Conservation (phyloP, 441 rosid species). For the Arabidopsis hybrid region DNA sequence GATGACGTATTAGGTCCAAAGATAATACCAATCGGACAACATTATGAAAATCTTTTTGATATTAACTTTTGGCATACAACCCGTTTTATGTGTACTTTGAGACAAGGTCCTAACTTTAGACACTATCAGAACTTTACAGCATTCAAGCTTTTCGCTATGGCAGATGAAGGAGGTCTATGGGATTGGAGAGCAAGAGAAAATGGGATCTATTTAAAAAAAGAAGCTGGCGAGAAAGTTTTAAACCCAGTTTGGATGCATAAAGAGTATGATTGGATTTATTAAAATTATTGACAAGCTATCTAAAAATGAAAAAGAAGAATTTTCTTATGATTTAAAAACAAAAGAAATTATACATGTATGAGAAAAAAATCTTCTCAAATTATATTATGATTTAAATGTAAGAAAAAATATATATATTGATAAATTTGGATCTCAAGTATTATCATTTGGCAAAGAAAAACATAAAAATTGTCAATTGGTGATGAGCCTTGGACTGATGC, state of each 20-base stretch:
- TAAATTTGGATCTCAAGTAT: background rate
- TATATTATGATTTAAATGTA: too few relatives aligned
- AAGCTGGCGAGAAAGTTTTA: background rate
- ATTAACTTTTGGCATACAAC: background rate
- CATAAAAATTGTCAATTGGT: too few relatives aligned
- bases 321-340: too few relatives aligned
- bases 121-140: constrained; percentile 10
- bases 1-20: too few relatives aligned
- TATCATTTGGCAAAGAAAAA: too few relatives aligned
- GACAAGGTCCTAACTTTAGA: constrained; percentile 3
- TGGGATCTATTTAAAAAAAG: constrained; percentile 9
- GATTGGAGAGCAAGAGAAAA: constrained; percentile 38
- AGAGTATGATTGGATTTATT: background rate
- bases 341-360: too few relatives aligned
- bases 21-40: too few relatives aligned
- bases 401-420: too few relatives aligned
- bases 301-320: too few relatives aligned
- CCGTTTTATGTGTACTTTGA: constrained; percentile 20
- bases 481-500: too few relatives aligned
- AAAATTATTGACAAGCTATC: background rate
- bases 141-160: background rate
- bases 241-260: background rate
- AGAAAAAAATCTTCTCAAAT: too few relatives aligned
- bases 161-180: constrained; percentile 7
- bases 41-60: too few relatives aligned